Percentiles rank a stretch among this genome's conserved stretches.
Conservation (phyloP, 371 early-diverging fungal genomes). For the Parasitella parasitica region DNA sequence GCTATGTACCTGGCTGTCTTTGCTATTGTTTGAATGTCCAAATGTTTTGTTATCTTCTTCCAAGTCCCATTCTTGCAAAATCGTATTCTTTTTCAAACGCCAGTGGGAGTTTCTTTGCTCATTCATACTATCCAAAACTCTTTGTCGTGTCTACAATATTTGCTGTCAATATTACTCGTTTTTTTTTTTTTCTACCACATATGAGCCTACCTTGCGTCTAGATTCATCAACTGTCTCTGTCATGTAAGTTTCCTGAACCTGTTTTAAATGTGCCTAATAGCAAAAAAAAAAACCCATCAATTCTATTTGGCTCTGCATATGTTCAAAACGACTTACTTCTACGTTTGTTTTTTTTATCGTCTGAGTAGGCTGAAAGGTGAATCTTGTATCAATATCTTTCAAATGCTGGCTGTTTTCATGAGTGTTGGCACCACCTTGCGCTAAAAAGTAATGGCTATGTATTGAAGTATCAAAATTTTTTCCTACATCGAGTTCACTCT, state of each 20-base stretch:
- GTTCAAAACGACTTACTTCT: slow-evolving; percentile 49
- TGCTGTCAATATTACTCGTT: neutral
- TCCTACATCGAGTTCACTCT: neutral
- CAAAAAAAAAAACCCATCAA: neutral
- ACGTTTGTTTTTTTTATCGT: slow-evolving; percentile 74
- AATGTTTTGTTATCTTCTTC: slow-evolving; percentile 24
- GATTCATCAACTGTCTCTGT: slow-evolving; percentile 70
- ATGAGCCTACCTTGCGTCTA: slow-evolving; percentile 51
- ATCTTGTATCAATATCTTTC: slow-evolving; percentile 58
- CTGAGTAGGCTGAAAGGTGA: slow-evolving; percentile 69
- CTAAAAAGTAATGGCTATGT: slow-evolving; percentile 62
- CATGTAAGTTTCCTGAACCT: slow-evolving; percentile 74
- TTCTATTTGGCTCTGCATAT: neutral
- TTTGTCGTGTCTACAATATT: slow-evolving; percentile 35
- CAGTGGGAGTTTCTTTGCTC: slow-evolving; percentile 59
- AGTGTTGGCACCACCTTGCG: slow-evolving; percentile 75
- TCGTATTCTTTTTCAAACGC: slow-evolving; percentile 64
- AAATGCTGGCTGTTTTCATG: slow-evolving; percentile 57
- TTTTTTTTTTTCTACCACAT: no score
- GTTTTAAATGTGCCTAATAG: slow-evolving; percentile 60
- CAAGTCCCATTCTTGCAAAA: slow-evolving; percentile 73
- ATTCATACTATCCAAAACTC: slow-evolving; percentile 55
- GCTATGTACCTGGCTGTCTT: neutral
- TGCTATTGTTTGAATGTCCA: neutral
- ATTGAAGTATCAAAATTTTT: neutral